phyloP scores from a whole-genome alignment of 2,329 filamentous ascomycete species.

The Fusarium neocosmosporiellum region DNA sequence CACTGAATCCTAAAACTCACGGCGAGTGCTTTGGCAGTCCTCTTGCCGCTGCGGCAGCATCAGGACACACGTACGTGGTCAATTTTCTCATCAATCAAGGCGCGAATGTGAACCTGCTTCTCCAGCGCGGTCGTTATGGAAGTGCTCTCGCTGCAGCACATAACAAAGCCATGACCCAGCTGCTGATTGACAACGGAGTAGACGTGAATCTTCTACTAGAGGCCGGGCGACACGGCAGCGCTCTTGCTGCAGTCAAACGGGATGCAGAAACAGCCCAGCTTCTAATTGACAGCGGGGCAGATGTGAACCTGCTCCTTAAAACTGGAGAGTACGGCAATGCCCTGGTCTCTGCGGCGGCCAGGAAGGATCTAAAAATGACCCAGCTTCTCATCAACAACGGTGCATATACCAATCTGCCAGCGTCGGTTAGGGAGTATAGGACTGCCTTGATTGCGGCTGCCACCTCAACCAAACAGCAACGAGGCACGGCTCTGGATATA shows the following conservation, averaged over 20 bases:
- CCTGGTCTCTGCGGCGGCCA: background rate
- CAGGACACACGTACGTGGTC: fast-evolving
- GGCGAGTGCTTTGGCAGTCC: background rate
- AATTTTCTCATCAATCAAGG: background rate
- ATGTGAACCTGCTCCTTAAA: background rate
- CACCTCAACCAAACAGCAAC: no score
- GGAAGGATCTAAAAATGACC: no score
- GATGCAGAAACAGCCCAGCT: background rate
- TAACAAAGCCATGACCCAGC: background rate
- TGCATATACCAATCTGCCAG: background rate
- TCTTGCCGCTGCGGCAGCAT: background rate
- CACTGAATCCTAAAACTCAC: background rate
- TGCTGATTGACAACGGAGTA: background rate
- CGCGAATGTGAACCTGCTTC: background rate
- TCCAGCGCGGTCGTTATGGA: background rate
- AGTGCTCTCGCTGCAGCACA: background rate
- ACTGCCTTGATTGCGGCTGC: background rate
- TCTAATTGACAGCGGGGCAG: background rate
- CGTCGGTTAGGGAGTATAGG: background rate
- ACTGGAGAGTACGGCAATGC: background rate
- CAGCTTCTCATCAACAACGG: background rate
- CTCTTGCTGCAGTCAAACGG: background rate
- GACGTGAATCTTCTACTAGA: background rate
- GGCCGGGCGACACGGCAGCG: background rate
- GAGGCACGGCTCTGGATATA: no score